Conservation (phyloP, 148 eudicot genomes). For the Cornus suecica region DNA sequence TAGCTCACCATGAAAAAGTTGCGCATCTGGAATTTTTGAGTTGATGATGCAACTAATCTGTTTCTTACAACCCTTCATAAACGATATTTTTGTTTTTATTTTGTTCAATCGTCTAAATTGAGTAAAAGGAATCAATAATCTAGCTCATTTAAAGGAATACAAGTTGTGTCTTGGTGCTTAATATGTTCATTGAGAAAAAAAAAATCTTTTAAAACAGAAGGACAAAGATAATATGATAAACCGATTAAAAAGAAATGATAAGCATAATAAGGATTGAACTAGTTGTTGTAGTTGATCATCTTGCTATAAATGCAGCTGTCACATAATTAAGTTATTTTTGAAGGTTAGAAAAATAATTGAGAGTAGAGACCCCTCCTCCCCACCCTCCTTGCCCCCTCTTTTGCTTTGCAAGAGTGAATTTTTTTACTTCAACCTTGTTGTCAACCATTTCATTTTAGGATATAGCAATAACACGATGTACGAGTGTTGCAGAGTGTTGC, state of each 20-base stretch:
- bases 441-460: not conserved
- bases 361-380: not conserved
- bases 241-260: not conserved
- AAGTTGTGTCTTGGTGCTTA: not conserved
- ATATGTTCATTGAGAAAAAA: too few relatives aligned
- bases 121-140: not conserved
- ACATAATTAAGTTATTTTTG: not conserved
- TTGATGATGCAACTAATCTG: not conserved
- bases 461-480: not conserved
- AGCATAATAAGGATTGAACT: not conserved
- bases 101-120: not conserved
- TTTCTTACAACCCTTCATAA: not conserved
- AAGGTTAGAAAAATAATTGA: not conserved
- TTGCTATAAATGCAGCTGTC: not conserved
- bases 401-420: not conserved
- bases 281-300: not conserved
- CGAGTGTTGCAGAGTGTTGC: not conserved
- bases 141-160: constrained; percentile 1
- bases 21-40: not conserved
- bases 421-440: not conserved
- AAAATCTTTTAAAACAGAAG: not conserved
- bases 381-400: too few relatives aligned
- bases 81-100: not conserved
- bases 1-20: not conserved
- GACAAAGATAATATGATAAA: not conserved